Percentiles rank a stretch among this genome's conserved stretches.
Conservation (phyloP, 2,329 filamentous ascomycete genomes). For the Podosphaera fusca region DNA sequence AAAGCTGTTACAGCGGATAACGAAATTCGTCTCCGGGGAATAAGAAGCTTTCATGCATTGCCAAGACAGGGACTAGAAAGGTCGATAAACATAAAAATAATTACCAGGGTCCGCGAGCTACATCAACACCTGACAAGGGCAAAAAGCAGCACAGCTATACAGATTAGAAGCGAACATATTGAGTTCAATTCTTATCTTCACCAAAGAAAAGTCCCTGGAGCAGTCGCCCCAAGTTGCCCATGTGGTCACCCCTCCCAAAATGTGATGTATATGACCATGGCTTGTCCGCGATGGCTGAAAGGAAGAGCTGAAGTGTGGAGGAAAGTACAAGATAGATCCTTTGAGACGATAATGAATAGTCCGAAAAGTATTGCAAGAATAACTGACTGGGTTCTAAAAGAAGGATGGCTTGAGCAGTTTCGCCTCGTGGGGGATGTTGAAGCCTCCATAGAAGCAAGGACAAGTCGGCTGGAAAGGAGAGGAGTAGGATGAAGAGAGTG, state of each 20-base stretch:
- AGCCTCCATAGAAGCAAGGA: neutral
- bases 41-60: no score
- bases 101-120: no score
- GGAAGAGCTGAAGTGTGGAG: neutral
- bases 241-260: neutral
- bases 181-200: no score
- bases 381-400: neutral
- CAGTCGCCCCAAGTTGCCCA: no score
- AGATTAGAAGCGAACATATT: no score
- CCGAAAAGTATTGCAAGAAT: neutral
- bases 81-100: no score
- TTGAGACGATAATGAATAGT: neutral
- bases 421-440: neutral
- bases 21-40: no score
- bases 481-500: neutral
- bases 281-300: neutral
- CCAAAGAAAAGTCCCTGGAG: no score
- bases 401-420: neutral
- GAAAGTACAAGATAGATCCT: neutral
- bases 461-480: neutral
- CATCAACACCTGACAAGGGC: no score
- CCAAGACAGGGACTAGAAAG: no score
- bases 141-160: no score
- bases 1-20: no score
- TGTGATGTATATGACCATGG: neutral